Conservation (phyloP, 176 grass and related monocot genomes). For the Eleusine coracana region DNA sequence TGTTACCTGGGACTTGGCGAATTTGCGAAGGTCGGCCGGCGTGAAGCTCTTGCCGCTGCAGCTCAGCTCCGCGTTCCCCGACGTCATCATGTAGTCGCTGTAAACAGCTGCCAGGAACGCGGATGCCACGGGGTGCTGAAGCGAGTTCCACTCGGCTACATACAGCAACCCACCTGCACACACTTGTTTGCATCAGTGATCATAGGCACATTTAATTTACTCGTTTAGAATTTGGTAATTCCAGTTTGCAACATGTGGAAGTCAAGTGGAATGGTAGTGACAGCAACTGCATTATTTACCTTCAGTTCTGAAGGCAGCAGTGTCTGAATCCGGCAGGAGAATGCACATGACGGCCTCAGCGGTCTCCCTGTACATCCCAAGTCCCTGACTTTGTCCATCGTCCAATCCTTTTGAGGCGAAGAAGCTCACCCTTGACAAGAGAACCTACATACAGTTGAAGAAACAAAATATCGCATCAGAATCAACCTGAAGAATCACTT, state of each 20-base stretch:
- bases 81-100: constrained; percentile 71
- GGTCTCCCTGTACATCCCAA: constrained; percentile 57
- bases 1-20: constrained; percentile 73
- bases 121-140: constrained; percentile 75
- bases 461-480: neutral
- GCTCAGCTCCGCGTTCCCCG: constrained; percentile 46
- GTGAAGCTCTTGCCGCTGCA: constrained; percentile 62
- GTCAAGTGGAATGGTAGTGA: neutral
- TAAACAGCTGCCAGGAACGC: constrained; percentile 72
- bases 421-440: constrained; percentile 71
- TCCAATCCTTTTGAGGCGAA: constrained; percentile 52
- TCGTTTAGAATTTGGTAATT: neutral
- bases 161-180: constrained; percentile 65
- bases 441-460: constrained; percentile 56
- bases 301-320: constrained; percentile 62
- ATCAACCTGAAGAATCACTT: neutral
- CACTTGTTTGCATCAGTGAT: neutral
- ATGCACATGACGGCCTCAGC: constrained; percentile 77
- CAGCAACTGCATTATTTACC: constrained; percentile 18
- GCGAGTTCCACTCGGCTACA: constrained; percentile 66
- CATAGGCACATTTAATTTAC: neutral
- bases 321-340: constrained; percentile 72
- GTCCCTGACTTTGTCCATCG: constrained; percentile 31
- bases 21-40: constrained; percentile 59
- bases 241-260: no score